Base-by-base conservation (phyloP, 352 stramenopile species). In the Lagenidium sp. region DNA sequence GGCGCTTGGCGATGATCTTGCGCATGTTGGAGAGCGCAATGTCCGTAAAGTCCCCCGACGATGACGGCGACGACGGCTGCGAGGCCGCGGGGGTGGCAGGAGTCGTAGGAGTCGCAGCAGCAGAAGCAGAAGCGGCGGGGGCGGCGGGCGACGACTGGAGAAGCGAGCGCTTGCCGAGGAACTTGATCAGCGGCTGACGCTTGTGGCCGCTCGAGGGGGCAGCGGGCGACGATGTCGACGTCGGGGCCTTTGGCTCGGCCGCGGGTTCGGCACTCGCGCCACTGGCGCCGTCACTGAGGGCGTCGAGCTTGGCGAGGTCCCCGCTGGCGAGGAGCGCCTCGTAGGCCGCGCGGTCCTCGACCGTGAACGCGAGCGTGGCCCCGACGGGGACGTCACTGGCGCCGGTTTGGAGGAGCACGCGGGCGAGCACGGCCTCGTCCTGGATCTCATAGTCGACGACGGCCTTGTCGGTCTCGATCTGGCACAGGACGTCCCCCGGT, bases 401-500 rank as follows among this genome's bases (percentile, higher is more conserved):
- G n/a, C 92, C 94, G 19, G 82, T 80, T 10, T 71, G 53, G 3
- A 94, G 79, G 42, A 98, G 60, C 59, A 99, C 97, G 66, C 95
- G 96, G 32, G 92, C 95, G 42, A 98, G 58, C 30, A 98, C 69
- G 13, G 70, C 82, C n/a, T 99, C 96, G 65, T 99, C 95, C 69
- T 98, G 86, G 37, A 96, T 90, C 72, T 99, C 96, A 63, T 98
- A 99, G 68, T 98, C 95, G 32, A 99, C 95, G 18, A 95, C 95
- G 24, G 96, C 96, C 72, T 99, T 99, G 77, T 99, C 96, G 12
- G 96, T 99, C 68, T 99, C 95, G 46, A 99, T 91, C 46, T 97
- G 82, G 62, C 88, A 97, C 21, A 99, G 63, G 19, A 97, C 82
- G 61, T 98, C 88, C 28, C 95, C 95, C 0, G 94, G 76, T 19